Conservation (phyloP, 306 rosid species). For the Adenanthera pavonina region DNA sequence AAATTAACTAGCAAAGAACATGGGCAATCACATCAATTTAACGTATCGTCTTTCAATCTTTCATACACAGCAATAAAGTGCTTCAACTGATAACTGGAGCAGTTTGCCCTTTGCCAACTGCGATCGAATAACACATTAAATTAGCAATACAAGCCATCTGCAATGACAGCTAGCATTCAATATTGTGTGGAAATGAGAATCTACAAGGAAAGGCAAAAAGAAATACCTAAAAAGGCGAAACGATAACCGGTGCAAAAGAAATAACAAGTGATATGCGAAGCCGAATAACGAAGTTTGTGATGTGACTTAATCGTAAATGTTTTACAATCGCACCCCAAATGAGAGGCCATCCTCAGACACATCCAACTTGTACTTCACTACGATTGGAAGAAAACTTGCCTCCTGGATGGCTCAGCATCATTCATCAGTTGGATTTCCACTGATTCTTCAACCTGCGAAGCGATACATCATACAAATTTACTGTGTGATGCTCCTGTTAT, state of each 20-base stretch:
- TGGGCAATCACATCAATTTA: slow-evolving; percentile 46
- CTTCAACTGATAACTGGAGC: slow-evolving; percentile 75
- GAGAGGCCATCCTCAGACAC: slow-evolving; percentile 30
- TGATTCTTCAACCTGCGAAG: slow-evolving; percentile 78
- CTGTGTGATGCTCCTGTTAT: slow-evolving; percentile 70
- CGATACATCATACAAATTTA: slow-evolving; percentile 53
- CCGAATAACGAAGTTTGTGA: slow-evolving; percentile 2
- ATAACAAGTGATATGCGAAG: slow-evolving; percentile 12
- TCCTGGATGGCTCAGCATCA: slow-evolving; percentile 69
- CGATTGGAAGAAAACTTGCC: slow-evolving; percentile 54
- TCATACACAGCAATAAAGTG: slow-evolving; percentile 68
- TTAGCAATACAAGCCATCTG: slow-evolving; percentile 27
- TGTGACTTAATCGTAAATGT: slow-evolving; percentile 14
- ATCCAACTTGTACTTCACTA: neutral
- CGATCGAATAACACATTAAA: slow-evolving; percentile 34
- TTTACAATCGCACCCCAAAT: slow-evolving; percentile 1
- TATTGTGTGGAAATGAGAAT: neutral
- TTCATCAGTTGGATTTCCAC: slow-evolving; percentile 64
- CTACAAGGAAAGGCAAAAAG: neutral
- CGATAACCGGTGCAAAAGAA: slow-evolving; percentile 17
- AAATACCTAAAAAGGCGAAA: neutral
- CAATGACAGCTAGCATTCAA: neutral
- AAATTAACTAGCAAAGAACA: slow-evolving; percentile 28
- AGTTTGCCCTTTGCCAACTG: slow-evolving; percentile 76
- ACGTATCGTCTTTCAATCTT: slow-evolving; percentile 68